Percentiles rank a stretch among this genome's conserved stretches.
These are phyloP conservation scores for Gonapodya sp. DNA, from an alignment of 192 early-diverging fungal genomes.

Conservation along the genomic window DNA sequence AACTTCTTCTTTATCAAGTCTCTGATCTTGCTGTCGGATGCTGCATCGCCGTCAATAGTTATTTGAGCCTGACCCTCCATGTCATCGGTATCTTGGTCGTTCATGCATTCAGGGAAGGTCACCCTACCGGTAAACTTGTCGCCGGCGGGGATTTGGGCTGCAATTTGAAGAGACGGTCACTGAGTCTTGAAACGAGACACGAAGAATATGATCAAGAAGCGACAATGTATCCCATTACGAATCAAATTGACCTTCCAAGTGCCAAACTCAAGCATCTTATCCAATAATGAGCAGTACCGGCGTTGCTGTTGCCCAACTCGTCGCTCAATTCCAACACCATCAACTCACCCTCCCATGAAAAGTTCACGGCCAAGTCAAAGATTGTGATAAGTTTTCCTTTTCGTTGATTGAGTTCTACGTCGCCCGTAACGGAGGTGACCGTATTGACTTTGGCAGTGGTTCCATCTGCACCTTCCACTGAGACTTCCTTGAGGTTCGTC, in stretches of 20 bases:
- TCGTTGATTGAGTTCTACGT: conserved; percentile 88
- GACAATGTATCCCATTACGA: no score
- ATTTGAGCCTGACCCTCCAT: conserved; percentile 68
- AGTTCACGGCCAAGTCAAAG: conserved; percentile 72
- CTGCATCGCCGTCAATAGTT: conserved; percentile 37
- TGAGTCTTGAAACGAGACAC: no score
- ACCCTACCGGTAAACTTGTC: conserved; percentile 62
- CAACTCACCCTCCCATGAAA: conserved; percentile 55
- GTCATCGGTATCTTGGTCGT: conserved; percentile 77
- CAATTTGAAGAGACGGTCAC: no score
- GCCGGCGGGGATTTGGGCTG: conserved; percentile 45
- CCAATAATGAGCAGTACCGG: not conserved
- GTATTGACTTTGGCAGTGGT: conserved; percentile 40
- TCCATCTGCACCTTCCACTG: conserved; percentile 42
- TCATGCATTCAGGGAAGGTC: conserved; percentile 78
- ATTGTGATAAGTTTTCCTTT: conserved; percentile 94
- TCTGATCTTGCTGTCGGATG: conserved; percentile 45
- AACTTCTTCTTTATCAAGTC: conserved; percentile 61
- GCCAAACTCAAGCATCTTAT: not conserved
- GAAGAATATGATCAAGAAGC: no score
- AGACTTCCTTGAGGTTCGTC: conserved; percentile 43
- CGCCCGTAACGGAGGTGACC: conserved; percentile 64
- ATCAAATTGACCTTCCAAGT: not conserved
- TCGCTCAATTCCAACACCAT: not conserved
- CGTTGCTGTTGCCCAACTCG: not conserved